These are phyloP conservation scores for Quercus glauca DNA, from an alignment of 306 rosid species.

Conservation along the genomic window DNA sequence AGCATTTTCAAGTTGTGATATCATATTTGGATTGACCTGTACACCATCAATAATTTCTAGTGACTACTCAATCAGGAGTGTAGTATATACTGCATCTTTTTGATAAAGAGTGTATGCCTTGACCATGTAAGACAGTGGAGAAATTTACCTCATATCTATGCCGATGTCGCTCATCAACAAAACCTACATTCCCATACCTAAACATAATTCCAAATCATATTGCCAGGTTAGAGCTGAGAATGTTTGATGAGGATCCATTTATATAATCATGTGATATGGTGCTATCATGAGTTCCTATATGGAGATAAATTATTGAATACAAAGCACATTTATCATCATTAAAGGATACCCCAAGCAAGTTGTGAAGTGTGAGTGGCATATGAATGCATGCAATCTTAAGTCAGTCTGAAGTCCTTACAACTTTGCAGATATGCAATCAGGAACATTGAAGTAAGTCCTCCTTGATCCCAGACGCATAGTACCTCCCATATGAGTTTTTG, in stretches of 20 bases:
- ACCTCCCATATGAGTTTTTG: slow-evolving; percentile 94
- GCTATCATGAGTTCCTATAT: not conserved
- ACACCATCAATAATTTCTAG: slow-evolving; percentile 17
- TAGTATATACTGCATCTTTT: not conserved
- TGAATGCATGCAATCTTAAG: slow-evolving; percentile 5
- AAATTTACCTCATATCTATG: slow-evolving; percentile 79
- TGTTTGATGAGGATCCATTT: not conserved
- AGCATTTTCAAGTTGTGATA: slow-evolving; percentile 65
- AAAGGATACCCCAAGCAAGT: slow-evolving; percentile 4
- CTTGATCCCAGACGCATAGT: slow-evolving; percentile 99
- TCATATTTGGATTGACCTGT: slow-evolving; percentile 88
- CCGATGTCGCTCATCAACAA: slow-evolving; percentile 80
- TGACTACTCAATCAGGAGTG: not conserved
- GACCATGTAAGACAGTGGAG: not conserved
- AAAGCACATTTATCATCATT: slow-evolving; percentile 10
- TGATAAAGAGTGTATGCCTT: not conserved
- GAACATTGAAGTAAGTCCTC: slow-evolving; percentile 69
- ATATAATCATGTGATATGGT: not conserved
- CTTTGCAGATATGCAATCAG: slow-evolving; percentile 76
- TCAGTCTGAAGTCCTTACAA: slow-evolving; percentile 56
- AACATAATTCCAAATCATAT: slow-evolving; percentile 12
- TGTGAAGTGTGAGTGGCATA: not conserved
- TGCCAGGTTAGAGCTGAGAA: slow-evolving; percentile 7
- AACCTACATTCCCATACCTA: slow-evolving; percentile 67
- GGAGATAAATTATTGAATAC: not conserved